Base-by-base conservation (phyloP, 257 asterid species). In the Primulina huaijiensis region DNA sequence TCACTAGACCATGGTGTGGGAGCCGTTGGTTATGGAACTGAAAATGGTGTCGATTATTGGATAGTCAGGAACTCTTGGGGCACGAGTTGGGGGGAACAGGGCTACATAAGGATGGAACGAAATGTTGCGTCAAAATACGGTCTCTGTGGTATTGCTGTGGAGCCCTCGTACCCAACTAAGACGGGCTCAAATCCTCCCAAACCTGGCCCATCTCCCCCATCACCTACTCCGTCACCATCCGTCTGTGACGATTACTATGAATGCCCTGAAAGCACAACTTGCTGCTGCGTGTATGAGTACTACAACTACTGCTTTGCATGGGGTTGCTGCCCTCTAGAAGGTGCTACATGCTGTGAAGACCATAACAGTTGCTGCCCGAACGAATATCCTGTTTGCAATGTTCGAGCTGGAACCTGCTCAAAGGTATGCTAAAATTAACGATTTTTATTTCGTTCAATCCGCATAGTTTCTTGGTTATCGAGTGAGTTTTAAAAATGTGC, bases 321-420 rank as follows among this genome's bases (percentile, higher is more conserved):
- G 97, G 97, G 97, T 0, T 90, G 97, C 79, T 90, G 97, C 78
- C 97, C 97, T 0, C 83, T 88, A 3, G 87, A 86, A 62, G 82
- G 86, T 0, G 96, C 96, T 50, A 75, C 90, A 0, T 92, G 96
- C 80, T 92, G 98, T 72, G 89, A 86, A 1, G 97, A 89, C 58
- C 86, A 85, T 53, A 73, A 72, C 76, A 88, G 95, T 70, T 92
- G 98, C 82, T 92, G 98, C 75, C 96, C 96, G 0, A 88, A 89
- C 4, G 90, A 86, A 4, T 89, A 86, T 56, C 98, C 98, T 0
- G 89, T 92, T 8, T 92, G 98, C 82, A 75, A 92, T 25, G 21
- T 82, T 7, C 11, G 7, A 6, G 85, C 94, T 1, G 96, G 96
- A 74, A 89, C 97, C 27, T 92, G 97, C 79, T 80, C 92, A 16